Percentiles rank a stretch among this genome's conserved stretches.
Evolutionary conservation across 1,139 yeast genomes (phyloP).

Genomic region (Suhomyces wounanorum): DNA sequence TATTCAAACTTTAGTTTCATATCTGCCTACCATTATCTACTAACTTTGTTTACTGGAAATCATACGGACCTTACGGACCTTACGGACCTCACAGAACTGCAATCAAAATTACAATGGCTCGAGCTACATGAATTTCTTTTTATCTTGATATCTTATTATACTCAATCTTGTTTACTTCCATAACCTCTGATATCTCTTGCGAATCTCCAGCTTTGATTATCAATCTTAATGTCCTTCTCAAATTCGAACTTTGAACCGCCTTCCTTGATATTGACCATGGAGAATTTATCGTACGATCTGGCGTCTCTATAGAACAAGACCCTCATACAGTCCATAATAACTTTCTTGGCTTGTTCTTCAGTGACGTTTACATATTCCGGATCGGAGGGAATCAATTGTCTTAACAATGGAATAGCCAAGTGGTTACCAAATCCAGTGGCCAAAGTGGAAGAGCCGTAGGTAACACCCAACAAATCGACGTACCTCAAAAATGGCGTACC

Average conservation of each 20-base stretch:
- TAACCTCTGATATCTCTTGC: conserved; percentile 89
- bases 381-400: conserved; percentile 81
- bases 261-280: conserved; percentile 74
- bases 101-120: neutral
- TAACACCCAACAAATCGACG: conserved; percentile 89
- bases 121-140: neutral
- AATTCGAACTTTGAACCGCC: conserved; percentile 51
- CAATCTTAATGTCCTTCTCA: conserved; percentile 66
- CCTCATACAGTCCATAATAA: conserved; percentile 85
- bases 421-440: conserved; percentile 98
- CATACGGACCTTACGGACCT: neutral
- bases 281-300: conserved; percentile 82
- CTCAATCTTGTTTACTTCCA: conserved; percentile 57
- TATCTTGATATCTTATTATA: neutral
- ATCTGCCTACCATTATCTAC: neutral
- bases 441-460: conserved; percentile 83
- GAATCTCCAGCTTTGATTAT: conserved; percentile 87
- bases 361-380: conserved; percentile 69
- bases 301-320: conserved; percentile 96
- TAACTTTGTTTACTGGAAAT: neutral
- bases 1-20: neutral
- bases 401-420: conserved; percentile 86
- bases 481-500: conserved; percentile 71
- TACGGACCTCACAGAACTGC: neutral
- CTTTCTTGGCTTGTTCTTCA: conserved; percentile 73